phyloP scores from a whole-genome alignment of 352 stramenopile genomes.

The Pythium insidiosum region DNA sequence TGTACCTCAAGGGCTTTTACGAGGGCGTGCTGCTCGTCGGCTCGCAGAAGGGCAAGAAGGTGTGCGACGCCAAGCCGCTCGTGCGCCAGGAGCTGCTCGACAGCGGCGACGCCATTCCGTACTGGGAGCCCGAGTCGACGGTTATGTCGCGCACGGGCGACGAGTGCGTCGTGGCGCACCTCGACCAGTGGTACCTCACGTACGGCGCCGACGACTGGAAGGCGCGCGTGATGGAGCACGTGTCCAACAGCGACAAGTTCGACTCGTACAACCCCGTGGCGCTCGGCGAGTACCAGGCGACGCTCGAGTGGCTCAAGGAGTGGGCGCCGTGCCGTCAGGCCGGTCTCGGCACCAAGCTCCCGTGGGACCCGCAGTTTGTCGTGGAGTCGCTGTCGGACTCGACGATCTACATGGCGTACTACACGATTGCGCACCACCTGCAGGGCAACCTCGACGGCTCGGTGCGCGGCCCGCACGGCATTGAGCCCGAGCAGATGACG shows the following conservation, averaged over 20 bases:
- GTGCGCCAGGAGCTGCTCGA: slow-evolving; percentile 97
- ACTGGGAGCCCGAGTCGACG: slow-evolving; percentile 98
- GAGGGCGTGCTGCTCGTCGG: slow-evolving; percentile 97
- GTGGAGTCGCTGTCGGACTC: slow-evolving; percentile 99
- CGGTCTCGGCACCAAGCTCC: slow-evolving; percentile 94
- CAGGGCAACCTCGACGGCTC: slow-evolving; percentile 95
- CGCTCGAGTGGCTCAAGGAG: slow-evolving; percentile 98
- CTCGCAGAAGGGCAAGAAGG: slow-evolving; percentile 93
- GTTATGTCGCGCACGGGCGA: slow-evolving; percentile 97
- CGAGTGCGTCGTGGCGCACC: slow-evolving; percentile 98
- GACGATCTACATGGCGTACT: slow-evolving; percentile 99
- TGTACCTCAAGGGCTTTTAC: slow-evolving; percentile 99
- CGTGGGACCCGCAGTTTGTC: slow-evolving; percentile 98
- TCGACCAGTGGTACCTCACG: slow-evolving; percentile 99
- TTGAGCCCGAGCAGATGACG: slow-evolving; percentile 85
- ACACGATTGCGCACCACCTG: slow-evolving; percentile 98
- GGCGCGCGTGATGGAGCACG: slow-evolving; percentile 91
- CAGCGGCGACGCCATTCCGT: slow-evolving; percentile 91
- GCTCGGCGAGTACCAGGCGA: slow-evolving; percentile 95
- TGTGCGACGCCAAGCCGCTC: slow-evolving; percentile 97
- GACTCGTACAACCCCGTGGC: slow-evolving; percentile 91
- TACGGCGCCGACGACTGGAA: slow-evolving; percentile 99
- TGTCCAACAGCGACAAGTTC: slow-evolving; percentile 90
- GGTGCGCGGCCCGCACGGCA: slow-evolving; percentile 77
- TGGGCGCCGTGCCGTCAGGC: slow-evolving; percentile 99